Evolutionary conservation across 805 yeast genomes (phyloP).

Genomic region (Candida ortonii): DNA sequence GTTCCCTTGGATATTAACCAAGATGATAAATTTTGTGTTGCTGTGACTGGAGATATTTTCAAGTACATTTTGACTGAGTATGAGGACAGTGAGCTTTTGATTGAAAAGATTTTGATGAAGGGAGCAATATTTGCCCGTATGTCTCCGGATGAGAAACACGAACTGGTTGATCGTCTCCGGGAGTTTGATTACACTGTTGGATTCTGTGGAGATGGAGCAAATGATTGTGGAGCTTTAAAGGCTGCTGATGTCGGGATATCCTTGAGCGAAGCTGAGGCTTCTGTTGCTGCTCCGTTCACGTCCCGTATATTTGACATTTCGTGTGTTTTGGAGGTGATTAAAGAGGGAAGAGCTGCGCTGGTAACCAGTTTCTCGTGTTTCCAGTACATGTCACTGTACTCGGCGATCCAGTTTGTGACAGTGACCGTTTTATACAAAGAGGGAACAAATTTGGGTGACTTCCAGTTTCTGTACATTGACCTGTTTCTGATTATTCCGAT

Average conservation of each 20-base stretch:
- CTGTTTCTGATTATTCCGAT: slow-evolving; percentile 85
- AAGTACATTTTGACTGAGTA: slow-evolving; percentile 65
- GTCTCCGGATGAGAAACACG: slow-evolving; percentile 99
- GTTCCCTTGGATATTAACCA: slow-evolving; percentile 40
- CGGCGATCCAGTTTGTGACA: slow-evolving; percentile 92
- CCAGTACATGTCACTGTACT: slow-evolving; percentile 95
- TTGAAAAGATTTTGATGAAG: slow-evolving; percentile 60
- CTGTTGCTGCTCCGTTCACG: slow-evolving; percentile 98
- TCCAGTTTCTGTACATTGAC: slow-evolving; percentile 94
- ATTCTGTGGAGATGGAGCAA: slow-evolving; percentile 99
- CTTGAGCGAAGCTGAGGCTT: slow-evolving; percentile 94
- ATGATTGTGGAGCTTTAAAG: slow-evolving; percentile 97
- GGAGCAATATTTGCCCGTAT: slow-evolving; percentile 87
- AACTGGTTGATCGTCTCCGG: slow-evolving; percentile 84
- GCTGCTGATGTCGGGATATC: slow-evolving; percentile 98
- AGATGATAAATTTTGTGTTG: slow-evolving; percentile 56
- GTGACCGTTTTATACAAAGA: slow-evolving; percentile 80
- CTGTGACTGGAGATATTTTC: slow-evolving; percentile 92
- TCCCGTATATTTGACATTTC: slow-evolving; percentile 86
- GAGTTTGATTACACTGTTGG: slow-evolving; percentile 87
- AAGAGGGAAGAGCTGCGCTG: slow-evolving; percentile 91
- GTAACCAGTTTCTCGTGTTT: slow-evolving; percentile 96
- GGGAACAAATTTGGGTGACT: slow-evolving; percentile 94
- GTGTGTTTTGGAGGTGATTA: slow-evolving; percentile 86
- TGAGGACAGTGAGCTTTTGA: slow-evolving; percentile 37